Base-by-base conservation (phyloP, 257 asterid genomes). In the Gardenia jasminoides region DNA sequence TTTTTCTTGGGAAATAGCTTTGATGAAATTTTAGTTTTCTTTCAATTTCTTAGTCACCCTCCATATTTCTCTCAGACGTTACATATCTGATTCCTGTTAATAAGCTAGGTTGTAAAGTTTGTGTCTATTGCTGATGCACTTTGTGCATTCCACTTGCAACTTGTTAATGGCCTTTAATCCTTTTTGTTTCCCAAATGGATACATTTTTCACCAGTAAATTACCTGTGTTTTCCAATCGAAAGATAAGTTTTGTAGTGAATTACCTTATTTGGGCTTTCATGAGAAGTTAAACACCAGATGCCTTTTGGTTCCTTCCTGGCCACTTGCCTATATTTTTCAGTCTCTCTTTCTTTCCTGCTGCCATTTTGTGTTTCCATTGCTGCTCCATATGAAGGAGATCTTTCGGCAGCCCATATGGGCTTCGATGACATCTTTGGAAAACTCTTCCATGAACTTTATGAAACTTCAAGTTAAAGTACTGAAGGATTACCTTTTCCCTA, bases 1-100 rank as follows among this genome's bases (percentile, higher is more conserved):
- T 64, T 81, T 70, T n/a, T n/a, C n/a, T n/a, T n/a, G n/a, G n/a
- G 67, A 44, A 58, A 19, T 33, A 48, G 50, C 71, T n/a, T 28
- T 72, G 24, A 31, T 62, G 69, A 62, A 46, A 50, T 71, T 69
- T 71, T 65, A 65, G 26, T 62, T 62, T 24, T 20, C 67, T 70
- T 33, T 69, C 50, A 59, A 69, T 43, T 58, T 77, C 41, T 36
- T 67, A 44, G 24, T 70, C 66, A 62, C 36, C 67, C 47, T 58
- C 6, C 41, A 50, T 30, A 28, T 4, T 0, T 30, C 28, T 17
- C 13, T 44, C 1, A 69, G 68, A 58, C 58, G 12, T n/a, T 43
- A 5, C 16, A 19, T 8, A 10, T n/a, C 36, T 70, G 61, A 24
- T 78, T 41, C 12, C 6, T 11, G 3, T 28, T 67, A 22, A 56